Evolutionary conservation across 768 basidiomycete genomes (phyloP).

Genomic region (Xerocomus spinulosus): DNA sequence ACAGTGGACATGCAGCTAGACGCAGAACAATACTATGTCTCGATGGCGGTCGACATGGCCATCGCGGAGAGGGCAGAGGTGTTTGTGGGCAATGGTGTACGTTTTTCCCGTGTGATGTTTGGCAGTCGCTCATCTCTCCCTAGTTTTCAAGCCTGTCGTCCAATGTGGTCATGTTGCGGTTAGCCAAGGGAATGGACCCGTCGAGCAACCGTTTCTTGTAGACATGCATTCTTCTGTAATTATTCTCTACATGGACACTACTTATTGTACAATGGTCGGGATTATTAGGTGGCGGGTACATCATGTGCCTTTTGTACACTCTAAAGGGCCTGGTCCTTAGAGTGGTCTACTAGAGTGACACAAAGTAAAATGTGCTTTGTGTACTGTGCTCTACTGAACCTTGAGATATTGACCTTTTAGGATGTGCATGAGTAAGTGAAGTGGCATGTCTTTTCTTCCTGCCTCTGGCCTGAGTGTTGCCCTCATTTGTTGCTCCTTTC

Average conservation of each 20-base stretch:
- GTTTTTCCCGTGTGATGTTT: slow-evolving; percentile 16
- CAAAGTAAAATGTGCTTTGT: too few relatives aligned
- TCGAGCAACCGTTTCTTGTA: slow-evolving; percentile 41
- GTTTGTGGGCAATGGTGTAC: slow-evolving; percentile 58
- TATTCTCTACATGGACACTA: too few relatives aligned
- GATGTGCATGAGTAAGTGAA: too few relatives aligned
- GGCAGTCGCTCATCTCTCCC: background rate
- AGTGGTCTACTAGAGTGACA: too few relatives aligned
- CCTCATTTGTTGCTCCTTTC: too few relatives aligned
- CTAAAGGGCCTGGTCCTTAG: too few relatives aligned
- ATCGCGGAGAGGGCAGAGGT: slow-evolving; percentile 54
- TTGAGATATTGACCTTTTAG: too few relatives aligned
- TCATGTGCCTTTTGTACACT: too few relatives aligned
- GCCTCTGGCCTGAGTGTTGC: too few relatives aligned
- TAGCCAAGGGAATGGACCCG: slow-evolving; percentile 40
- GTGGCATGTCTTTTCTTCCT: too few relatives aligned
- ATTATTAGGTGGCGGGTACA: too few relatives aligned
- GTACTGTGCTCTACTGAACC: too few relatives aligned
- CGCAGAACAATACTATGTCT: slow-evolving; percentile 43
- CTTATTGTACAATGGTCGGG: background rate
- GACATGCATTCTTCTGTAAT: background rate
- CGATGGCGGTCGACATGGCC: slow-evolving; percentile 57
- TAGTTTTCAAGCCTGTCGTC: slow-evolving; percentile 48
- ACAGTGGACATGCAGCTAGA: slow-evolving; percentile 41
- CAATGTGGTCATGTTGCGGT: slow-evolving; percentile 45